Conservation (phyloP, 2,329 filamentous ascomycete species). For the Aspergillus brunneoviolaceus region DNA sequence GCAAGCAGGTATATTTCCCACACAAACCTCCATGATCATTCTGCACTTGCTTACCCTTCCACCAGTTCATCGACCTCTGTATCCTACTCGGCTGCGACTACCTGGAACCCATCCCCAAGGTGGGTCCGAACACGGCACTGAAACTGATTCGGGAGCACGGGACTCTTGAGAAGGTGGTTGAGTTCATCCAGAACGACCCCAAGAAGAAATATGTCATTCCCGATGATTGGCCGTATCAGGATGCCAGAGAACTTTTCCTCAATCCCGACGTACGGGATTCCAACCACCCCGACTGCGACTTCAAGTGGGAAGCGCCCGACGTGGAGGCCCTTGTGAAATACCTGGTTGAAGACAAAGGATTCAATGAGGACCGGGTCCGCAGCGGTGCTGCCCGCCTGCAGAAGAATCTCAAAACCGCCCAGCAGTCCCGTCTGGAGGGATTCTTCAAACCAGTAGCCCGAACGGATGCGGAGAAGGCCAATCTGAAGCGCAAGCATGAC, state of each 20-base stretch:
- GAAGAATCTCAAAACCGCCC: conserved; percentile 87
- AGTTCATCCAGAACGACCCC: conserved; percentile 70
- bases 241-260: conserved; percentile 89
- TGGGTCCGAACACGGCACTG: conserved; percentile 87
- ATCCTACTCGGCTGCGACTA: conserved; percentile 98
- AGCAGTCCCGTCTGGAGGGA: conserved; percentile 88
- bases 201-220: conserved; percentile 82
- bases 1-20: conserved; percentile 63
- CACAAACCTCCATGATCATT: conserved; percentile 6
- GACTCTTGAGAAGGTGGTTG: conserved; percentile 81
- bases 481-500: conserved; percentile 87
- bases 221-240: conserved; percentile 94
- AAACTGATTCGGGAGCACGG: conserved; percentile 93
- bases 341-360: conserved; percentile 90
- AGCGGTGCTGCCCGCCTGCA: conserved; percentile 73
- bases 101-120: conserved; percentile 90
- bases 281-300: conserved; percentile 84
- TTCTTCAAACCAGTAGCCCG: conserved; percentile 95
- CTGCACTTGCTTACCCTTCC: conserved; percentile 12
- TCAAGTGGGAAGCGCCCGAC: conserved; percentile 96
- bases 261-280: conserved; percentile 83
- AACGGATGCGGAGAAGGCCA: conserved; percentile 80
- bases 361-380: conserved; percentile 91
- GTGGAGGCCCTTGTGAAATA: conserved; percentile 86
- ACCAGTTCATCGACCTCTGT: conserved; percentile 92